Percentiles rank a stretch among this genome's conserved stretches.
Conservation (phyloP, 805 yeast species). For the Candida silvicultrix region DNA sequence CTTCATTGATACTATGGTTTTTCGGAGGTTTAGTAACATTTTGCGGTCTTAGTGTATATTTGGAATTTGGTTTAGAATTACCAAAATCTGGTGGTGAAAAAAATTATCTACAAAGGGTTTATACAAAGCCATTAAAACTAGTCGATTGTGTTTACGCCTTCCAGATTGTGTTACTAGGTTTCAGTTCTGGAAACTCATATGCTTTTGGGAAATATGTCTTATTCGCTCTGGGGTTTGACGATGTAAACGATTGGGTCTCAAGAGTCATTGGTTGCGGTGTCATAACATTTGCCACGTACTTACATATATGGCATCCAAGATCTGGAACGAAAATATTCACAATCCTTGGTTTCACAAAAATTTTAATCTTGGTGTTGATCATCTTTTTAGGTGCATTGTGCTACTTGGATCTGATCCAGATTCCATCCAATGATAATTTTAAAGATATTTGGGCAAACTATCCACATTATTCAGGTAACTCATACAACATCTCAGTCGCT, state of each 20-base stretch:
- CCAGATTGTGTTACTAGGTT: conserved; percentile 50
- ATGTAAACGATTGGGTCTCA: conserved; percentile 28
- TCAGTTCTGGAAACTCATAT: conserved; percentile 56
- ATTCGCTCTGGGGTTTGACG: conserved; percentile 33
- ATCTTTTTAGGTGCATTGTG: conserved; percentile 41
- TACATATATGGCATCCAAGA: conserved; percentile 44
- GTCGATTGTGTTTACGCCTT: conserved; percentile 45
- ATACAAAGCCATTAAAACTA: conserved; percentile 45
- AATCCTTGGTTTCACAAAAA: conserved; percentile 46
- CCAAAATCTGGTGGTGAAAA: conserved; percentile 68
- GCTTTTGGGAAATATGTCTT: conserved; percentile 59
- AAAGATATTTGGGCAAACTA: conserved; percentile 30
- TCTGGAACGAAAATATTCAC: conserved; percentile 48
- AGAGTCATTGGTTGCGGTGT: conserved; percentile 44
- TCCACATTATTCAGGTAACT: conserved; percentile 33
- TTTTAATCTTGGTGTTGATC: conserved; percentile 42
- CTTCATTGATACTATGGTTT: conserved; percentile 49
- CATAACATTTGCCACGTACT: conserved; percentile 37
- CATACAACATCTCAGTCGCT: conserved; percentile 50
- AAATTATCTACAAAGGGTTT: conserved; percentile 56
- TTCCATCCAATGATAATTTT: conserved; percentile 28
- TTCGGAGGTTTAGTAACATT: conserved; percentile 58
- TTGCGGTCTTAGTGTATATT: conserved; percentile 47
- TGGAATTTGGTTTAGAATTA: conserved; percentile 60
- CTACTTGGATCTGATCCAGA: conserved; percentile 25